Base-by-base conservation (phyloP, 345 rosid genomes). In the Aquilaria sinensis region DNA sequence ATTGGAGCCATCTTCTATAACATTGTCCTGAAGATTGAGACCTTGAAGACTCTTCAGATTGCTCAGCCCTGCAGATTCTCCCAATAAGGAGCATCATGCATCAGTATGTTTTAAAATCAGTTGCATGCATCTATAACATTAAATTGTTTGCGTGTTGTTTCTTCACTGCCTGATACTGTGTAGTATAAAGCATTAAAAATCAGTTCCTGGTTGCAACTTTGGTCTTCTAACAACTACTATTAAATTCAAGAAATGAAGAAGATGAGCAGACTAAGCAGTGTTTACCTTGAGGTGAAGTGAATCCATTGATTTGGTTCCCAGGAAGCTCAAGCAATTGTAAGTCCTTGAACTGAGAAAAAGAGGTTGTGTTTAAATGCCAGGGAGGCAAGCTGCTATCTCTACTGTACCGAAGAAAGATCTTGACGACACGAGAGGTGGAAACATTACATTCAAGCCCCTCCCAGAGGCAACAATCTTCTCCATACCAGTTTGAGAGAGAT, bases 401-500 rank as follows among this genome's bases (percentile, higher is more conserved):
- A 12, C 5, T 4, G 16, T 61, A 3, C 32, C 0, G 13, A n/a
- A 68, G 29, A 9, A 6, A 15, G 48, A 65, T 65, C 33, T 16
- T 57, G 2, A 23, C 30, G 1, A 65, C 62, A 47, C n/a, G 46
- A 11, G 45, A n/a, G 0, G 50, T 47, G 34, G 66, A 12, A 1
- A 3, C 60, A 49, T 61, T 23, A 29, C 66, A 61, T 16, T 33
- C 31, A 10, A 68, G 57, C 1, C 53, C 72, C 29, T 62, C 62
- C 63, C 72, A 62, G 29, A 43, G 67, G 67, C 67, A 69, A 29
- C 67, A 57, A 12, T 69, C 63, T 46, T 43, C n/a, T 41, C 34
- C 72, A 57, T 69, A 63, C 63, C 72, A 69, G 63, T 2, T 62
- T 56, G 63, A 56, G 58, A 62, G 62, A 62, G 61, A 66, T 48